Conservation (phyloP, 306 rosid species). For the Ammopiptanthus mongolicus region DNA sequence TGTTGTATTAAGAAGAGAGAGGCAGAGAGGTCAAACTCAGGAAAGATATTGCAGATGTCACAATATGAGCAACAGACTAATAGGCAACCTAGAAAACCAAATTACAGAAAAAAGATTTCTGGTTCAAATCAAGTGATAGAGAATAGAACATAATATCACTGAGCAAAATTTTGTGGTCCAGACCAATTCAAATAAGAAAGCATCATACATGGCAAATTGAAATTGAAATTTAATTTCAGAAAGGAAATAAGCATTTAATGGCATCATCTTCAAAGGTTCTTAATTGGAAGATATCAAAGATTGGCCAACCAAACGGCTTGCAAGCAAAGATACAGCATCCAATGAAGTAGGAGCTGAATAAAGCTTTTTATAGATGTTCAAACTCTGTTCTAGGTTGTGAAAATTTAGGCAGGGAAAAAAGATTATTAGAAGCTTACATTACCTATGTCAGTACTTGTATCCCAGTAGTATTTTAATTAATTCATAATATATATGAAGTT, state of each 20-base stretch:
- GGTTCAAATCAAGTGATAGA: background rate
- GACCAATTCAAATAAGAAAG: background rate
- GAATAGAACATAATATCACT: background rate
- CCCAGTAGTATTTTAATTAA: background rate
- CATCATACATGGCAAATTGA: background rate
- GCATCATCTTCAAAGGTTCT: background rate
- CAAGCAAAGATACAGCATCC: background rate
- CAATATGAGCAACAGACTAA: background rate
- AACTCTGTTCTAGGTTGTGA: background rate
- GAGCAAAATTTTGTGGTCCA: background rate
- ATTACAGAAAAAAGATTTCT: background rate
- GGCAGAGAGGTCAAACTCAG: background rate
- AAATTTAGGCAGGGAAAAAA: background rate
- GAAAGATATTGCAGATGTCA: conserved; percentile 2
- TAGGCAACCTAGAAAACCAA: background rate
- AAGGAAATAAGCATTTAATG: conserved; percentile 12
- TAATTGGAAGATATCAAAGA: background rate
- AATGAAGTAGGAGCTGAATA: background rate
- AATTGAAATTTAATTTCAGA: background rate
- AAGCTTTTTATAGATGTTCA: background rate
- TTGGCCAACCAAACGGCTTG: background rate
- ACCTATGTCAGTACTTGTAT: background rate
- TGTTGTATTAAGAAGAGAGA: background rate
- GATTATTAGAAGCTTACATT: background rate
- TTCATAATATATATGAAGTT: background rate